A percentile compares a stretch with the other conserved stretches of the same genome.
phyloP scores from a whole-genome alignment of 192 early-diverging fungal species.

The Backusella luteola region DNA sequence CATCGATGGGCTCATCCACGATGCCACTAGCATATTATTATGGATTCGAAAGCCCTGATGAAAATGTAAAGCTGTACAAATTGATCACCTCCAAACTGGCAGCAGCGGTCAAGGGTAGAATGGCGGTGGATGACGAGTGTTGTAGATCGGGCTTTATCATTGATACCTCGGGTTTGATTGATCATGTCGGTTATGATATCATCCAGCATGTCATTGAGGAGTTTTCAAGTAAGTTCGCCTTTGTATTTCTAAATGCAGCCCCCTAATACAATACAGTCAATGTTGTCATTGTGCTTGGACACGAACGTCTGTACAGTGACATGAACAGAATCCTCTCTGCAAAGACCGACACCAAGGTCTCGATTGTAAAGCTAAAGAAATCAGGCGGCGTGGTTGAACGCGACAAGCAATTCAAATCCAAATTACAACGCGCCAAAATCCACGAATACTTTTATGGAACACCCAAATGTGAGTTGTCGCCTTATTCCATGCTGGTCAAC shows the following conservation, averaged over 20 bases:
- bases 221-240: slow-evolving; percentile 53
- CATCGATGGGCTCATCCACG: slow-evolving; percentile 59
- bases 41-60: slow-evolving; percentile 72
- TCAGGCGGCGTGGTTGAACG: slow-evolving; percentile 94
- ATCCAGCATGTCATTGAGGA: slow-evolving; percentile 70
- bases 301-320: slow-evolving; percentile 91
- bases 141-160: slow-evolving; percentile 77
- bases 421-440: slow-evolving; percentile 71
- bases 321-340: slow-evolving; percentile 52
- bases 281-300: slow-evolving; percentile 86
- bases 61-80: slow-evolving; percentile 82
- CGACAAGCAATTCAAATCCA: slow-evolving; percentile 68
- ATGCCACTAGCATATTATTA: slow-evolving; percentile 90
- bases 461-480: slow-evolving; percentile 65
- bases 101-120: slow-evolving; percentile 57
- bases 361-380: slow-evolving; percentile 85
- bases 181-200: slow-evolving; percentile 70
- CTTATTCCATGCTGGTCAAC: slow-evolving; percentile 79
- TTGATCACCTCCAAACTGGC: slow-evolving; percentile 65
- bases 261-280: slow-evolving; percentile 48
- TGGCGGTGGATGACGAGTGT: slow-evolving; percentile 61
- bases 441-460: slow-evolving; percentile 97
- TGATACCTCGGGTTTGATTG: slow-evolving; percentile 82
- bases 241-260: not conserved
- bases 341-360: slow-evolving; percentile 45